These are phyloP conservation scores for Lepraria neglecta DNA, from an alignment of 495 filamentous ascomycete species.

Conservation along the genomic window DNA sequence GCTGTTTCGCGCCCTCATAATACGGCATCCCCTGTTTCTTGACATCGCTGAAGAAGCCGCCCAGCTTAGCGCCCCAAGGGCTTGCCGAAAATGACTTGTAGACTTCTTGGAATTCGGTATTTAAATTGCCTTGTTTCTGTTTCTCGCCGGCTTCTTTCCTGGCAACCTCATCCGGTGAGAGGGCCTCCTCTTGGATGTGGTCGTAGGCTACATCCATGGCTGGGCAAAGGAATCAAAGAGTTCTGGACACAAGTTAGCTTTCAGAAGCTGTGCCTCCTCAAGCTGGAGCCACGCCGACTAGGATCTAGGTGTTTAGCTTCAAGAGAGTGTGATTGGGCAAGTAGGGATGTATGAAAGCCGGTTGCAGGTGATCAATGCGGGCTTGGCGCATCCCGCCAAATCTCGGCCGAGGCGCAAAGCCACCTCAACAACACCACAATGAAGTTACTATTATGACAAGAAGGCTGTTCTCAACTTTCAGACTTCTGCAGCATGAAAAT, in stretches of 20 bases:
- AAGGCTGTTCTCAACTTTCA: slow-evolving; percentile 59
- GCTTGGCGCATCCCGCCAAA: not conserved
- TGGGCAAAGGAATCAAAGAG: no score
- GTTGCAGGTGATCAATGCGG: not conserved
- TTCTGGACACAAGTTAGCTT: not conserved
- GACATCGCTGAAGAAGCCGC: slow-evolving; percentile 81
- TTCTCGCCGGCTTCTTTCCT: slow-evolving; percentile 44
- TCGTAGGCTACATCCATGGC: slow-evolving; percentile 97
- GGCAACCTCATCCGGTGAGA: slow-evolving; percentile 51
- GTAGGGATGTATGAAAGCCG: not conserved
- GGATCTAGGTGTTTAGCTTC: not conserved
- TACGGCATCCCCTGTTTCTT: slow-evolving; percentile 86
- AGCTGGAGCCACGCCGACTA: not conserved
- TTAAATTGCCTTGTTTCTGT: slow-evolving; percentile 54
- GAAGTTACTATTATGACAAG: slow-evolving; percentile 41
- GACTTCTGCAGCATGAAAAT: slow-evolving; percentile 76
- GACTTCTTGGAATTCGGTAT: slow-evolving; percentile 86
- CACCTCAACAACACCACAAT: not conserved
- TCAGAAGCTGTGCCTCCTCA: slow-evolving; percentile 4
- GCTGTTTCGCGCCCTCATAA: slow-evolving; percentile 75
- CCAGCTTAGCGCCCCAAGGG: slow-evolving; percentile 83
- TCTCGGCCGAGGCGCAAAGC: not conserved
- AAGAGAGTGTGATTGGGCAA: slow-evolving; percentile 4
- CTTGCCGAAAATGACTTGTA: slow-evolving; percentile 88
- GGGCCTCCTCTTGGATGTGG: slow-evolving; percentile 81